A percentile compares a stretch with the other conserved stretches of the same genome.
These are phyloP conservation scores for Aotearoamyces nothofagi DNA, from an alignment of 2,329 filamentous ascomycete genomes.

Conservation along the genomic window DNA sequence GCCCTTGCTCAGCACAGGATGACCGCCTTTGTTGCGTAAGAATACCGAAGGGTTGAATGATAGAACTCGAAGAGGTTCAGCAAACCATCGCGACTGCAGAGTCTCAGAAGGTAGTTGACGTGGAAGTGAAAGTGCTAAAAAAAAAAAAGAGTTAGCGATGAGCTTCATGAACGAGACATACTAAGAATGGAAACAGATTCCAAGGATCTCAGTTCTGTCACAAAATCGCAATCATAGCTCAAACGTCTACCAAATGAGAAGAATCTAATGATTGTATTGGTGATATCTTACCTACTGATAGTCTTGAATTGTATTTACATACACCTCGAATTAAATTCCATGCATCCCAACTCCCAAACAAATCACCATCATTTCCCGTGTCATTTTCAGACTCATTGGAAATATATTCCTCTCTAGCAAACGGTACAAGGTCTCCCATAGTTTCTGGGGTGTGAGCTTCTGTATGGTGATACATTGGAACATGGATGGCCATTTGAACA, in stretches of 20 bases:
- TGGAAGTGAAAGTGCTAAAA: constrained; percentile 35
- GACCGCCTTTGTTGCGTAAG: constrained; percentile 42
- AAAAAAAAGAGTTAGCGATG: too few species aligned
- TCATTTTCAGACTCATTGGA: constrained; percentile 19
- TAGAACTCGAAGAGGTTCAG: constrained; percentile 50
- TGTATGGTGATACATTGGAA: constrained; percentile 70
- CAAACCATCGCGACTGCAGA: constrained; percentile 53
- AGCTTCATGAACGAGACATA: constrained; percentile 15
- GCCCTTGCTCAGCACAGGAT: constrained; percentile 42
- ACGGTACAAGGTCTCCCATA: constrained; percentile 16
- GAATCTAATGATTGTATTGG: constrained; percentile 14
- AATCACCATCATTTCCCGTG: constrained; percentile 37
- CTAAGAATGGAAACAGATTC: constrained; percentile 12
- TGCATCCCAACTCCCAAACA: constrained; percentile 78
- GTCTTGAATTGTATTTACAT: constrained; percentile 69
- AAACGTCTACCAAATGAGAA: too few species aligned
- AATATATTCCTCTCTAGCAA: constrained; percentile 14
- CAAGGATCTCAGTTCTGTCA: constrained; percentile 13
- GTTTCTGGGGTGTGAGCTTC: constrained; percentile 26
- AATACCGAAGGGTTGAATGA: constrained; percentile 38
- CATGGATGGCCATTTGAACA: constrained; percentile 64
- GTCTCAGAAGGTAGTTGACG: constrained; percentile 40
- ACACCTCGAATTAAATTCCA: constrained; percentile 80
- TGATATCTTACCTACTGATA: constrained; percentile 63
- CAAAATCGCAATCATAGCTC: constrained; percentile 5